These are phyloP conservation scores for Massariosphaeria phaeospora DNA, from an alignment of 495 filamentous ascomycete genomes.

Conservation along the genomic window DNA sequence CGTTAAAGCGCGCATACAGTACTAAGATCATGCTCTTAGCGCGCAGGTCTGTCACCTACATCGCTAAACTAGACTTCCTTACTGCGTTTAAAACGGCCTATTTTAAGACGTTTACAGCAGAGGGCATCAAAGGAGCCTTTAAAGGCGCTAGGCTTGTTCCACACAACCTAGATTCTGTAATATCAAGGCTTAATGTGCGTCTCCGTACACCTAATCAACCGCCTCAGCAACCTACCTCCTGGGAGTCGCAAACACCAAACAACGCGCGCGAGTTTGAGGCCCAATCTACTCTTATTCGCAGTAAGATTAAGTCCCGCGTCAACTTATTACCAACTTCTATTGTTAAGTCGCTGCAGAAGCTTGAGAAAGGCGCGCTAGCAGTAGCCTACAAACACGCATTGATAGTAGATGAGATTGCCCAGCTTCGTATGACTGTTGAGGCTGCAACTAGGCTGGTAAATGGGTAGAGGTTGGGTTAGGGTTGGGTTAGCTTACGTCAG, in stretches of 20 bases:
- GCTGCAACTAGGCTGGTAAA: background rate
- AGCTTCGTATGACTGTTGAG: conserved; percentile 8
- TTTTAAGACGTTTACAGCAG: background rate
- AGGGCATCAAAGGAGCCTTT: conserved; percentile 22
- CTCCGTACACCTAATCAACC: background rate
- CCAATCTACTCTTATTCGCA: conserved; percentile 10
- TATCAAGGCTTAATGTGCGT: conserved; percentile 7
- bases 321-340: conserved; percentile 13
- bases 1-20: conserved; percentile 26
- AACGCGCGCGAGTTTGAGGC: conserved; percentile 9
- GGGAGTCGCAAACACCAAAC: conserved; percentile 13
- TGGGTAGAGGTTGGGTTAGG: background rate
- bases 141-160: conserved; percentile 23
- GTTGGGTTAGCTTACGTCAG: no score
- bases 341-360: conserved; percentile 3
- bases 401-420: conserved; percentile 10
- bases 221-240: background rate
- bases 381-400: conserved; percentile 2
- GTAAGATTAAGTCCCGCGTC: background rate
- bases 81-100: conserved; percentile 18
- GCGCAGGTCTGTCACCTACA: conserved; percentile 12
- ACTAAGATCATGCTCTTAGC: conserved; percentile 7
- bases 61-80: conserved; percentile 18
- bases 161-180: conserved; percentile 14
- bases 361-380: conserved; percentile 14